Conservation (phyloP, 768 basidiomycete species). For the Termitomyces heimii region DNA sequence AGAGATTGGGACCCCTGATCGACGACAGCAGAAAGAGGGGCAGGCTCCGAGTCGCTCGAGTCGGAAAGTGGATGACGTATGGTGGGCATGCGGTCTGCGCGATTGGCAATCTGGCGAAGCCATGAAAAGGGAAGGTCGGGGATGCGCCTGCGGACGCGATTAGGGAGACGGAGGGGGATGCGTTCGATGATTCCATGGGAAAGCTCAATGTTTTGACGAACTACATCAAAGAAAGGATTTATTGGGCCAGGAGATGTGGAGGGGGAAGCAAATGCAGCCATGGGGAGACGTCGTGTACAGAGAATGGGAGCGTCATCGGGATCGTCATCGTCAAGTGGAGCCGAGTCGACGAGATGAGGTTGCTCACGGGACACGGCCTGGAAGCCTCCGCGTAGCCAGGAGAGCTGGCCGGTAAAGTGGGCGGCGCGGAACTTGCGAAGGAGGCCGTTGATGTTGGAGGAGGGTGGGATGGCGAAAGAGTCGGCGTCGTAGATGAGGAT, state of each 20-base stretch:
- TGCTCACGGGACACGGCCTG: slow-evolving; percentile 56
- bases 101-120: slow-evolving; percentile 62
- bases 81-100: slow-evolving; percentile 7
- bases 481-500: slow-evolving; percentile 90
- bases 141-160: slow-evolving; percentile 49
- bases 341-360: slow-evolving; percentile 48
- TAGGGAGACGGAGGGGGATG: slow-evolving; percentile 62
- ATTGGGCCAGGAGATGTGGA: slow-evolving; percentile 34
- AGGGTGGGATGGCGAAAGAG: slow-evolving; percentile 49
- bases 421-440: slow-evolving; percentile 67
- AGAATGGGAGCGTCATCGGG: slow-evolving; percentile 25
- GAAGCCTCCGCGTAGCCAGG: slow-evolving; percentile 83
- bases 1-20: slow-evolving; percentile 75
- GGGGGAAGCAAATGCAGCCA: slow-evolving; percentile 54
- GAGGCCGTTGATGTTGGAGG: slow-evolving; percentile 65
- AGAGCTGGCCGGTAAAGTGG: slow-evolving; percentile 51
- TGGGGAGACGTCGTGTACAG: slow-evolving; percentile 55
- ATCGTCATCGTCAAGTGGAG: slow-evolving; percentile 42
- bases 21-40: slow-evolving; percentile 28
- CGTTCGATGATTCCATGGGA: slow-evolving; percentile 71
- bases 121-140: slow-evolving; percentile 75
- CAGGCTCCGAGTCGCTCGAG: slow-evolving; percentile 21
- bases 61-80: slow-evolving; percentile 30
- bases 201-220: slow-evolving; percentile 84
- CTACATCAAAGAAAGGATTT: slow-evolving; percentile 95